These are phyloP conservation scores for Scedosporium aurantiacum DNA, from an alignment of 2,329 filamentous ascomycete species.

Conservation along the genomic window DNA sequence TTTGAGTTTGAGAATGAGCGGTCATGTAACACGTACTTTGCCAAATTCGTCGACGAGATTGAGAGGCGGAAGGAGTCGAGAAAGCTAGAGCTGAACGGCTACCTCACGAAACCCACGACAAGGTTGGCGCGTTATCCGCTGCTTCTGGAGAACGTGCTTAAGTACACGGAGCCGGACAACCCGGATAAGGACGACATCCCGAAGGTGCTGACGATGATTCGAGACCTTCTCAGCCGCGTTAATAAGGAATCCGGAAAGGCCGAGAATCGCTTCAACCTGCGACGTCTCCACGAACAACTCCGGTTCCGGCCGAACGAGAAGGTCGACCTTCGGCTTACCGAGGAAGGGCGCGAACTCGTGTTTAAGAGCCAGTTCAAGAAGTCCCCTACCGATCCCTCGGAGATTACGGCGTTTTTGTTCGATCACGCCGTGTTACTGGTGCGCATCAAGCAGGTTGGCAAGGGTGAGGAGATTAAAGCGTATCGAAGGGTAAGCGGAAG, in stretches of 20 bases:
- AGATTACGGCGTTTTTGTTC: constrained; percentile 91
- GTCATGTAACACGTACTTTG: constrained; percentile 70
- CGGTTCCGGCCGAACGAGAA: constrained; percentile 83
- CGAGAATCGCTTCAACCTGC: constrained; percentile 93
- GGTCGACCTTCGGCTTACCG: constrained; percentile 87
- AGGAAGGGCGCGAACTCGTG: constrained; percentile 83
- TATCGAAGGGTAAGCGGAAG: constrained; percentile 55
- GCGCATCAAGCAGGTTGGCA: constrained; percentile 81
- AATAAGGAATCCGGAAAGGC: constrained; percentile 94
- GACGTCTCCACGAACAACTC: constrained; percentile 81
- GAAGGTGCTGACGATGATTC: constrained; percentile 76
- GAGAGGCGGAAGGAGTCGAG: constrained; percentile 92
- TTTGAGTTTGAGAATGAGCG: constrained; percentile 98
- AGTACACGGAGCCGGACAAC: constrained; percentile 81
- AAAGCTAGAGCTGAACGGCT: constrained; percentile 94
- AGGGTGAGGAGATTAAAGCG: constrained; percentile 87
- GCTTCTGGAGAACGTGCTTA: constrained; percentile 80
- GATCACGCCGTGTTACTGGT: constrained; percentile 92
- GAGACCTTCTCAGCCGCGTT: constrained; percentile 75
- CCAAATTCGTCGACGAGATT: constrained; percentile 90
- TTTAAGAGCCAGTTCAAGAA: constrained; percentile 95
- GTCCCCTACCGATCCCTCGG: constrained; percentile 71
- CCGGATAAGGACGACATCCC: constrained; percentile 88
- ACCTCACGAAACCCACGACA: constrained; percentile 94
- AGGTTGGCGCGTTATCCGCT: constrained; percentile 88